A percentile compares a stretch with the other conserved stretches of the same genome.
Evolutionary conservation across 108 stramenopile genomes (phyloP).

Genomic region (Fragilaria crotonensis): DNA sequence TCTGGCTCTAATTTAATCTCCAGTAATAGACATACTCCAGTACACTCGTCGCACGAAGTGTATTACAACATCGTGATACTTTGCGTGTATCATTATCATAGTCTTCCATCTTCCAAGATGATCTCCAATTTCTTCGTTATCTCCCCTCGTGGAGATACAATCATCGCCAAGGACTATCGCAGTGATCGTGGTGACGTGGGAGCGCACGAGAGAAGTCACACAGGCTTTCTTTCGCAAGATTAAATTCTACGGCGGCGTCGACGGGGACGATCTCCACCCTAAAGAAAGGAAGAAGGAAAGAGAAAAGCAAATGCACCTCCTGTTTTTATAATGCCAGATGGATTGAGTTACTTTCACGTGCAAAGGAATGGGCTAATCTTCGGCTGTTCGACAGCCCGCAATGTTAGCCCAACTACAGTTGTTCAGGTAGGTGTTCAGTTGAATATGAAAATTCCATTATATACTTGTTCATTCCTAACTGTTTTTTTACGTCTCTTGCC

Average conservation of each 20-base stretch:
- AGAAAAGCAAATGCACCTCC: constrained; percentile 83
- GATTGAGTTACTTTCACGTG: constrained; percentile 91
- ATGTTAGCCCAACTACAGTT: constrained; percentile 73
- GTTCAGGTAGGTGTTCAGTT: constrained; percentile 69
- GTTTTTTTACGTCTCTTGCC: no score
- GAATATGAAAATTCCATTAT: no score
- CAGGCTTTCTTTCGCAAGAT: constrained; percentile 95
- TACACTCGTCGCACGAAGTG: no score
- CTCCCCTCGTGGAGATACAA: constrained; percentile 97
- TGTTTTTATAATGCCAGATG: constrained; percentile 86
- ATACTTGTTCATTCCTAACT: no score
- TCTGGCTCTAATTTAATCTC: no score
- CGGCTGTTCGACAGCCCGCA: constrained; percentile 90
- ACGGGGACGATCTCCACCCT: constrained; percentile 6
- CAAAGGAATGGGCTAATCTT: constrained; percentile 95
- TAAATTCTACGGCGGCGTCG: constrained; percentile 90
- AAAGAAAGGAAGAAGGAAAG: constrained; percentile 11
- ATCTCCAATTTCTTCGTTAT: constrained; percentile 95
- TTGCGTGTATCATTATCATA: no score
- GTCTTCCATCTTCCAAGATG: no score
- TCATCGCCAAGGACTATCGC: constrained; percentile 92
- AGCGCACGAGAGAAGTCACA: constrained; percentile 80
- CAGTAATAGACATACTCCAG: no score
- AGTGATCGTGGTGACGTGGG: constrained; percentile 57
- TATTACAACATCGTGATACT: no score